Base-by-base conservation (phyloP, 306 rosid genomes). In the Trifolium pratense region DNA sequence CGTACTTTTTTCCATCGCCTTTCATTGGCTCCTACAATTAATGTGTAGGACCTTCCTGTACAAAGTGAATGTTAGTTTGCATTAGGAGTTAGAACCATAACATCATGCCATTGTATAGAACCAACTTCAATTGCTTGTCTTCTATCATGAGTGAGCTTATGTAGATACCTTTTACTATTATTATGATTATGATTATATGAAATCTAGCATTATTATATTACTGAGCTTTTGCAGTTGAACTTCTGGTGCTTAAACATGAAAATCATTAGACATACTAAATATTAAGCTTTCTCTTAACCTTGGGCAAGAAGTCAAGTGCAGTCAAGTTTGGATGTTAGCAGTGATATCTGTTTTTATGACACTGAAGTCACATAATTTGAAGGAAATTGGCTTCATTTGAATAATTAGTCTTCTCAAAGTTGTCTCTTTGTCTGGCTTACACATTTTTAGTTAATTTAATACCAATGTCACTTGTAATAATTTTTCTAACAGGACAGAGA, bases 1-100 rank as follows among this genome's bases (percentile, higher is more conserved):
- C 97, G 79, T 31, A 78, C 66, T 80, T 97, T 89, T 80, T 59
- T 94, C 98, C 98, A 94, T 42, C 97, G 84, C 81, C 97, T 91
- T 66, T 91, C 96, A 78, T 87, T 86, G 25, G 98, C 98, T 63
- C 80, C 96, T 48, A 94, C 98, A 68, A 86, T 76, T 62, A 89
- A 82, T 2, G 97, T 94, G 84, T 94, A 89, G 84, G 79, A 91
- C 79, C 96, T 89, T 61, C 88, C 99, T 89, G 90, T 74, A 18
- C n/a, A 76, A 42, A 25, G 45, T 9, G 61, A 34, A 78, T 20
- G 15, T 18, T 57, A 25, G 74, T 67, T 39, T 65, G 59, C 57
- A 46, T 42, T 6, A 65, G 43, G 66, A 31, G 42, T 31, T 60
- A 60, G 18, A 18, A 67, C 45, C 48, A 48, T 48, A 12, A 11